A percentile compares a stretch with the other conserved stretches of the same genome.
These are phyloP conservation scores for Triticum urartu DNA, from an alignment of 176 grass and related monocot species.

Conservation along the genomic window DNA sequence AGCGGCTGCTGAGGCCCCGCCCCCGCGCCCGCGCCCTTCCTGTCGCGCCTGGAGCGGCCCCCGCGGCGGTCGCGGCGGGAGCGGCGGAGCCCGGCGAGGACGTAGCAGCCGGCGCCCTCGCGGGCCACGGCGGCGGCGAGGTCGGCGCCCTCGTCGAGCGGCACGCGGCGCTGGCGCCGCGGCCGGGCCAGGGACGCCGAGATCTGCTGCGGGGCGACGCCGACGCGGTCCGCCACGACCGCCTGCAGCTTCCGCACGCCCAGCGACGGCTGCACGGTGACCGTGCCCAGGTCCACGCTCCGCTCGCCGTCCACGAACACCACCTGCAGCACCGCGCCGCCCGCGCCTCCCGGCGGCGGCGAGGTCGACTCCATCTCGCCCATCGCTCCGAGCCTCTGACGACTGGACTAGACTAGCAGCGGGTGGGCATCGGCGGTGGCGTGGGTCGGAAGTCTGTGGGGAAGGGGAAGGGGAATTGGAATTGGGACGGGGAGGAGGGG, in stretches of 20 bases:
- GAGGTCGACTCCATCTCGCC: constrained; percentile 21
- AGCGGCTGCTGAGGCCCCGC: background rate
- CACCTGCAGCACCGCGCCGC: constrained; percentile 39
- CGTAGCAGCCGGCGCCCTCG: constrained; percentile 58
- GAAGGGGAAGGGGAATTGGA: background rate
- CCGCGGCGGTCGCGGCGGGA: constrained; percentile 56
- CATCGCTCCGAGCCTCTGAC: constrained; percentile 3
- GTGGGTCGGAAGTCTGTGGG: background rate
- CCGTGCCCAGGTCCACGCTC: constrained; percentile 65
- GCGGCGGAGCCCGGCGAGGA: constrained; percentile 51
- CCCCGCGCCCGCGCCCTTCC: background rate
- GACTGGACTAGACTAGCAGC: background rate
- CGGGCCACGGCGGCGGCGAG: constrained; percentile 54
- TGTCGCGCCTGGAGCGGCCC: constrained; percentile 45
- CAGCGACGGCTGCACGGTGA: constrained; percentile 45
- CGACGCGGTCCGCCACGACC: constrained; percentile 52
- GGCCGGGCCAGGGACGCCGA: constrained; percentile 46
- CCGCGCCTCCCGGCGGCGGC: background rate
- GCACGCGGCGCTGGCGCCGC: constrained; percentile 37
- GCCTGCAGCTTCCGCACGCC: constrained; percentile 51
- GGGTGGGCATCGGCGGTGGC: background rate
- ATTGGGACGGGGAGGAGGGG: background rate
- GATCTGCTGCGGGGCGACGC: constrained; percentile 64
- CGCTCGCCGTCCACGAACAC: constrained; percentile 64
- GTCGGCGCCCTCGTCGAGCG: constrained; percentile 60